A percentile compares a stretch with the other conserved stretches of the same genome.
Evolutionary conservation across 805 yeast species (phyloP).

Genomic region (Blastobotrys parvus): DNA sequence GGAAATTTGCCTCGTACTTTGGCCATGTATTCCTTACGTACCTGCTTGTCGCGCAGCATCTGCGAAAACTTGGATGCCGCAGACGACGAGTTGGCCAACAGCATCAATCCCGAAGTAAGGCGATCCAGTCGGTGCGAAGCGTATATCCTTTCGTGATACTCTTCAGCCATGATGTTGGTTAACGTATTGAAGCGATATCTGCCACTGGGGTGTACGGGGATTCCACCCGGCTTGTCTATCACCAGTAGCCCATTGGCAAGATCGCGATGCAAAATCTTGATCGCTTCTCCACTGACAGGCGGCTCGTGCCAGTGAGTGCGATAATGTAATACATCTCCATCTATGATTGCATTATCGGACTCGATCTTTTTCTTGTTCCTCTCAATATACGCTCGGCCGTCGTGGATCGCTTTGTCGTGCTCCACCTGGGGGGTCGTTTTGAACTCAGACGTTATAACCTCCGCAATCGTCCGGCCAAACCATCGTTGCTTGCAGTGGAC

Average conservation of each 20-base stretch:
- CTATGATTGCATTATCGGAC: not conserved
- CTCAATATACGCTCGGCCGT: slow-evolving; percentile 1
- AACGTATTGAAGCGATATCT: slow-evolving; percentile 68
- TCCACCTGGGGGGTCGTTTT: slow-evolving; percentile 57
- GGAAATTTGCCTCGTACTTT: slow-evolving; percentile 78
- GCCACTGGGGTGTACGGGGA: slow-evolving; percentile 96
- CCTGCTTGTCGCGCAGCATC: slow-evolving; percentile 54
- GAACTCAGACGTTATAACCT: slow-evolving; percentile 68
- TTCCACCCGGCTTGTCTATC: slow-evolving; percentile 89
- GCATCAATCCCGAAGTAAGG: slow-evolving; percentile 79
- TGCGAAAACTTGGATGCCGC: slow-evolving; percentile 61
- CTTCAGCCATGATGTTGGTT: slow-evolving; percentile 64
- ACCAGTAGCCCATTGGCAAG: slow-evolving; percentile 44
- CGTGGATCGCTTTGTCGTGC: slow-evolving; percentile 30
- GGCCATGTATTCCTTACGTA: slow-evolving; percentile 70
- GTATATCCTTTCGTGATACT: slow-evolving; percentile 52
- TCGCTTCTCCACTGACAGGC: slow-evolving; percentile 48
- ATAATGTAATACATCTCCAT: slow-evolving; percentile 79
- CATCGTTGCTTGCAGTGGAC: slow-evolving; percentile 81
- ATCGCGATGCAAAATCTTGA: slow-evolving; percentile 64
- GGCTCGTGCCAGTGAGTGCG: slow-evolving; percentile 87
- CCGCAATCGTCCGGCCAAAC: slow-evolving; percentile 68
- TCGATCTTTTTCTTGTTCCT: slow-evolving; percentile 1
- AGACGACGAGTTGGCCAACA: slow-evolving; percentile 62
- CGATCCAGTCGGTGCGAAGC: slow-evolving; percentile 78